Conservation (phyloP, 805 yeast species). For the Starmera quercuum region DNA sequence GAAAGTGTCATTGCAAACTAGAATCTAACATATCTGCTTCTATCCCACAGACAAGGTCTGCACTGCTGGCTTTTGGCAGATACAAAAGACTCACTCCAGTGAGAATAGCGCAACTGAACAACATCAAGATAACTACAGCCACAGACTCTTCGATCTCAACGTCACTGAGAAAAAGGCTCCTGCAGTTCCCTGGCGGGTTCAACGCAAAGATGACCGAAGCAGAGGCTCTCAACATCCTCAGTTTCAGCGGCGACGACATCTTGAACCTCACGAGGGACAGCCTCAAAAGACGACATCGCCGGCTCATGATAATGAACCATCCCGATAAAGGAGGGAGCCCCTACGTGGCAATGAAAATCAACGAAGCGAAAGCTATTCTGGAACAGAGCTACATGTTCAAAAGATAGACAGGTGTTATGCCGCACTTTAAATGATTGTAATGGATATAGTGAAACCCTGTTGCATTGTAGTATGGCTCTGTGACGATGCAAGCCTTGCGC, state of each 20-base stretch:
- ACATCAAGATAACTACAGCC: conserved; percentile 18
- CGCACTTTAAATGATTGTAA: no score
- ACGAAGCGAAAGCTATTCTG: conserved; percentile 76
- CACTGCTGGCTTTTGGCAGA: conserved; percentile 24
- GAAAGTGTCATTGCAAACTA: neutral
- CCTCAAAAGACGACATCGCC: conserved; percentile 66
- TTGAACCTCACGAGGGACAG: conserved; percentile 36
- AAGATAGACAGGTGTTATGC: no score
- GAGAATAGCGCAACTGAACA: conserved; percentile 33
- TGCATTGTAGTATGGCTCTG: neutral
- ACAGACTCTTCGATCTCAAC: conserved; percentile 9
- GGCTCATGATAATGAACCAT: conserved; percentile 73
- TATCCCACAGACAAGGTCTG: conserved; percentile 24
- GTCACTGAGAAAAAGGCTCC: conserved; percentile 21
- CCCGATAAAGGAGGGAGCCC: conserved; percentile 89
- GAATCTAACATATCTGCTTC: neutral
- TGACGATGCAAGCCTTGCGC: neutral
- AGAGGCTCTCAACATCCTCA: conserved; percentile 62
- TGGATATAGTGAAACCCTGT: no score
- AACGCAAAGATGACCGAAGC: conserved; percentile 55
- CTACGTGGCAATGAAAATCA: conserved; percentile 74
- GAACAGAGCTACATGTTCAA: conserved; percentile 50
- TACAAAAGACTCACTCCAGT: conserved; percentile 24
- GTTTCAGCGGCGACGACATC: conserved; percentile 50
- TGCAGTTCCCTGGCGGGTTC: conserved; percentile 53